A percentile compares a stretch with the other conserved stretches of the same genome.
phyloP scores from a whole-genome alignment of 2,329 filamentous ascomycete genomes.

The Trichoderma afroharzianum region DNA sequence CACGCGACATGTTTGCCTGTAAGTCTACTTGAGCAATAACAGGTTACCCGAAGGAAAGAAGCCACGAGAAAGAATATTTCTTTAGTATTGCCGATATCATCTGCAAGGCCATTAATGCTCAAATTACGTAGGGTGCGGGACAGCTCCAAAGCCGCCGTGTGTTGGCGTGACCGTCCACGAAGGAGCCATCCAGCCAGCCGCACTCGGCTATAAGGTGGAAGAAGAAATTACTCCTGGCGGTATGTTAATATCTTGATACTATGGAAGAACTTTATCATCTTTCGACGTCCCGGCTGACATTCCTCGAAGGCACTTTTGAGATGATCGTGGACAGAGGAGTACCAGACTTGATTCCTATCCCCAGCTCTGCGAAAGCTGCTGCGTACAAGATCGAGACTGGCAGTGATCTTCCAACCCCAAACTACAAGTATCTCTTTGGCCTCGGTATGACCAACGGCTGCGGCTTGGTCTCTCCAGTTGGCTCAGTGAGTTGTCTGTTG shows the following conservation, averaged over 20 bases:
- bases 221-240: neutral
- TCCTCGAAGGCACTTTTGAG: neutral
- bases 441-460: neutral
- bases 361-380: neutral
- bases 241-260: neutral
- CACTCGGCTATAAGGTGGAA: neutral
- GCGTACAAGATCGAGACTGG: neutral
- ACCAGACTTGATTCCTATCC: neutral
- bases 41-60: neutral
- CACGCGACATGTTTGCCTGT: neutral
- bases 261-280: neutral
- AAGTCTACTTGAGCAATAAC: neutral
- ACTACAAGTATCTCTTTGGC: neutral
- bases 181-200: neutral
- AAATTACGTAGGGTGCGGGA: neutral
- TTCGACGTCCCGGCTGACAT: fast-evolving
- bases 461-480: neutral
- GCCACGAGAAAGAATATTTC: neutral
- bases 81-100: neutral
- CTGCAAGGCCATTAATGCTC: neutral
- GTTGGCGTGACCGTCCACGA: neutral
- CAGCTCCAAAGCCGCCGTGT: neutral
- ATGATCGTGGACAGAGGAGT: neutral
- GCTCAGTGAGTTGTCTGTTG: neutral
- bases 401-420: neutral